Base-by-base conservation (phyloP, 352 stramenopile species). In the Globisporangium iwayamae region DNA sequence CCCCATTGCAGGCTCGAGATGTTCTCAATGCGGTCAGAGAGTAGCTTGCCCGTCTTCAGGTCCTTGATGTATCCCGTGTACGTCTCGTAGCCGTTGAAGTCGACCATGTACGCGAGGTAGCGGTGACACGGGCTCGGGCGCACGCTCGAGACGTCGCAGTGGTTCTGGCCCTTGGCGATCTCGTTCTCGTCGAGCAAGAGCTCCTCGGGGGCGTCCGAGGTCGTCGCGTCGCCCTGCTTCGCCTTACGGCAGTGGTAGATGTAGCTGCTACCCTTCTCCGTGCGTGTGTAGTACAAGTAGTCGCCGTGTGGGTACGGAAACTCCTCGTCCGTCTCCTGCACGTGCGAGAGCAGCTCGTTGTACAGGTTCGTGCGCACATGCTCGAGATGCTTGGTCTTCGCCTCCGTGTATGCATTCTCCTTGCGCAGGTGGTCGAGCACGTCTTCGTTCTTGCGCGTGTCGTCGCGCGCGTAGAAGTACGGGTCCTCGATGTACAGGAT, bases 391-490 rank as follows among this genome's bases (percentile, higher is more conserved):
- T 75, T 66, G 7, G 90, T 97, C 67, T 96, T 84, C 61, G 69
- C 62, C 55, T 97, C 78, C 41, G 87, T 94, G 78, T 98, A 98
- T 30, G 74, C 81, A 71, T 99, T 99, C 69, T 99, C 96, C 52
- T 90, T 76, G 30, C 83, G 73, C 56, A 99, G 68, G 74, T 98
- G 91, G 56, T 92, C 76, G 22, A 99, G 68, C 50, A 99, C 83
- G 61, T 98, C 90, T 56, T 88, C 67, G 65, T 97, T 94, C 58
- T 93, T 94, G 70, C 96, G 85, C 34, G 83, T 77, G 66, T 99
- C 95, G 70, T 99, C 96, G 36, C 94, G 90, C 54, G 98, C 83
- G 91, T 97, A 98, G 60, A 95, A 97, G 74, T 98, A 98, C 54
- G 92, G 93, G 81, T 98, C 93, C 22, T 95, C 84, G 53, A 98